Evolutionary conservation across 2,329 filamentous ascomycete genomes (phyloP).

Genomic region (Aspergillus hortae): DNA sequence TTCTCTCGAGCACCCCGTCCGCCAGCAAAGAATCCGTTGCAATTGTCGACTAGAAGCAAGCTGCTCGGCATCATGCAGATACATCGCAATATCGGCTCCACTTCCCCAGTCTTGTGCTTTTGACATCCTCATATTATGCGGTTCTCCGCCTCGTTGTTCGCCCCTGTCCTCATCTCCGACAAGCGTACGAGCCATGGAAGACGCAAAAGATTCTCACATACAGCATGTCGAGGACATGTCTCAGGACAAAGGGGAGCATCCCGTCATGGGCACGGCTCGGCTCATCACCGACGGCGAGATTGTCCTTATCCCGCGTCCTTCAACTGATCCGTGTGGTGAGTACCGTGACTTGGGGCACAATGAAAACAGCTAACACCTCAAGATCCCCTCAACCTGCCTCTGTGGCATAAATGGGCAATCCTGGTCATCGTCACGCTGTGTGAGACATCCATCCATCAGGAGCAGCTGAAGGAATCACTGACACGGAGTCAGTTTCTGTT

Average conservation of each 20-base stretch:
- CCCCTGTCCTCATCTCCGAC: neutral
- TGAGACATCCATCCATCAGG: slow-evolving; percentile 1
- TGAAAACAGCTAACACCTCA: neutral
- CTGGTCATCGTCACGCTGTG: slow-evolving; percentile 16
- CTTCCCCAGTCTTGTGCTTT: neutral
- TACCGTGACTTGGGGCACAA: neutral
- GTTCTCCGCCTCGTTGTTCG: no score
- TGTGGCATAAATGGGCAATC: slow-evolving; percentile 18
- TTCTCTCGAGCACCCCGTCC: neutral
- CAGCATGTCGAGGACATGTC: neutral
- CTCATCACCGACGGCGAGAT: slow-evolving; percentile 3
- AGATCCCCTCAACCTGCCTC: slow-evolving; percentile 20
- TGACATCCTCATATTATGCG: no score
- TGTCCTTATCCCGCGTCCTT: slow-evolving; percentile 1
- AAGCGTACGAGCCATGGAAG: neutral
- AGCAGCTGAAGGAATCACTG: no score
- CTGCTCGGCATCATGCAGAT: no score
- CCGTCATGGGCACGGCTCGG: neutral
- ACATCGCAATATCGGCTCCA: neutral
- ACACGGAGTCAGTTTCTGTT: slow-evolving; percentile 1
- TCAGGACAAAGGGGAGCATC: neutral
- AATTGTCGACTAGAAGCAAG: no score
- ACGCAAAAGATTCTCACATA: neutral
- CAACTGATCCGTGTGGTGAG: slow-evolving; percentile 4
- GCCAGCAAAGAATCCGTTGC: neutral